A percentile compares a stretch with the other conserved stretches of the same genome.
Evolutionary conservation across 495 filamentous ascomycete species (phyloP).

Genomic region (Hyaloscypha bicolor): DNA sequence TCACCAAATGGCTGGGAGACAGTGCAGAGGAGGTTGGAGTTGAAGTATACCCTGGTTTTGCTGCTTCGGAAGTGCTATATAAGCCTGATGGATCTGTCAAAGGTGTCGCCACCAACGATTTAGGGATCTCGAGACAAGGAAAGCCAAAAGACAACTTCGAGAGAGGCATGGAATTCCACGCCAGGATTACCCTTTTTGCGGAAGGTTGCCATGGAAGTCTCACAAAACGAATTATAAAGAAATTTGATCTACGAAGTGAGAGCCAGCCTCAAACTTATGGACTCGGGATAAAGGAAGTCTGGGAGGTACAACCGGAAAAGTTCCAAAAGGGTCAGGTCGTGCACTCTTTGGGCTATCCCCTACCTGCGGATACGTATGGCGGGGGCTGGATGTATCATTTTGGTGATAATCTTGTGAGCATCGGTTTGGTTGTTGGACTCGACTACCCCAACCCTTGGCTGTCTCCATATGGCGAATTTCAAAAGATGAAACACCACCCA

Average conservation of each 20-base stretch:
- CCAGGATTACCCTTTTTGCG: constrained; percentile 87
- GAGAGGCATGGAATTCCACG: constrained; percentile 98
- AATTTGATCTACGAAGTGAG: constrained; percentile 87
- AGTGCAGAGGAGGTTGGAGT: constrained; percentile 96
- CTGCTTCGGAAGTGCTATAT: constrained; percentile 91
- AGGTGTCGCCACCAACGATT: constrained; percentile 95
- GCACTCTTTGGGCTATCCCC: constrained; percentile 93
- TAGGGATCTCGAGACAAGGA: constrained; percentile 79
- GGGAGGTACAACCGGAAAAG: constrained; percentile 94
- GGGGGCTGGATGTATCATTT: constrained; percentile 99
- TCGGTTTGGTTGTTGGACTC: constrained; percentile 91
- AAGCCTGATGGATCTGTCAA: constrained; percentile 81
- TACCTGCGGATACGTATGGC: constrained; percentile 88
- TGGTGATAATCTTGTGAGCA: constrained; percentile 92
- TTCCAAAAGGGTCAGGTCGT: constrained; percentile 82
- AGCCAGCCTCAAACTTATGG: constrained; percentile 95
- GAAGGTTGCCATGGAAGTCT: constrained; percentile 97
- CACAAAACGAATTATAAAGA: constrained; percentile 93
- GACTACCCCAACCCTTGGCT: constrained; percentile 98
- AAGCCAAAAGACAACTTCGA: constrained; percentile 92
- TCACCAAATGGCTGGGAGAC: constrained; percentile 93
- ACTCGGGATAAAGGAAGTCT: constrained; percentile 93
- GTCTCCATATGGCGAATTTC: constrained; percentile 93
- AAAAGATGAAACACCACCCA: constrained; percentile 98
- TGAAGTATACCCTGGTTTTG: constrained; percentile 97